These are phyloP conservation scores for Cryphonectria parasitica DNA, from an alignment of 2,329 filamentous ascomycete genomes.

Conservation along the genomic window DNA sequence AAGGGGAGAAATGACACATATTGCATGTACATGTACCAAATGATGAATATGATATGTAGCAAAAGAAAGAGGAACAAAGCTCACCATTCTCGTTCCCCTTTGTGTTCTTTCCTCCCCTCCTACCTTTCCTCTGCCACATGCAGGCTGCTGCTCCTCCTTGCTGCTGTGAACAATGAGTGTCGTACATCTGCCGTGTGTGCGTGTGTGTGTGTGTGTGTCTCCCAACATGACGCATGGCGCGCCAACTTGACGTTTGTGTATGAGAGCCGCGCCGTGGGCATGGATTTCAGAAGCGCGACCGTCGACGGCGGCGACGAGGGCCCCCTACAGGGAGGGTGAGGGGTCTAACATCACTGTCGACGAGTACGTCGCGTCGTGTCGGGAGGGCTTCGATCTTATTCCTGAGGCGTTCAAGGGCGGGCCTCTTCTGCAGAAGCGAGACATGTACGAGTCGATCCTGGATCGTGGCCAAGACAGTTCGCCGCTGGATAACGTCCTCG, in stretches of 20 bases:
- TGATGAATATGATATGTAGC: neutral
- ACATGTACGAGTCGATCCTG: no score
- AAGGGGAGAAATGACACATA: neutral
- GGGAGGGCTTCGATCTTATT: neutral
- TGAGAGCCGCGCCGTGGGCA: neutral
- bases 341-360: neutral
- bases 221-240: neutral
- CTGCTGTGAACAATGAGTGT: neutral
- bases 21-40: neutral
- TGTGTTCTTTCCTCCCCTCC: neutral
- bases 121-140: neutral
- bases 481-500: neutral
- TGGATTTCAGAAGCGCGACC: neutral
- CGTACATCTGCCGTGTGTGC: neutral
- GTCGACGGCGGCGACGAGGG: neutral
- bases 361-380: neutral
- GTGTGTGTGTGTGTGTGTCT: neutral
- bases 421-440: neutral
- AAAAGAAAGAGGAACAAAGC: no score
- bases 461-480: no score
- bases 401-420: conserved; percentile 12
- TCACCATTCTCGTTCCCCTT: neutral
- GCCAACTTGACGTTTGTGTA: neutral
- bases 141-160: neutral
- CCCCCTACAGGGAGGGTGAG: neutral